Conservation (phyloP, 2,329 filamentous ascomycete genomes). For the Phoma sp. region DNA sequence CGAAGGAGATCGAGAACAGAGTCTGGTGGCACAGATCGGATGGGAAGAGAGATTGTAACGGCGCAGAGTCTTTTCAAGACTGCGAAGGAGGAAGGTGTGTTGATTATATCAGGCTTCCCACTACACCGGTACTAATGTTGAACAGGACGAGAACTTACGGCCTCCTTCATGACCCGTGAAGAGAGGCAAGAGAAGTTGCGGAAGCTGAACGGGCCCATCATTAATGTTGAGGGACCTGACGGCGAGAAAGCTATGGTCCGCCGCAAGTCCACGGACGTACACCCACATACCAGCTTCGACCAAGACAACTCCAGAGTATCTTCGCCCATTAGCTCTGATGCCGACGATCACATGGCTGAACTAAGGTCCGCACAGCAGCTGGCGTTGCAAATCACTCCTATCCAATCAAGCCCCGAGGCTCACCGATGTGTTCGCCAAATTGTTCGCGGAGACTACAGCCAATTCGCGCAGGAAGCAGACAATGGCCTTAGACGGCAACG, state of each 20-base stretch:
- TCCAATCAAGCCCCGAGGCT: conserved; percentile 76
- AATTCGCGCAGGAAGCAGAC: conserved; percentile 78
- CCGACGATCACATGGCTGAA: conserved; percentile 83
- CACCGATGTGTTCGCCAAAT: conserved; percentile 89
- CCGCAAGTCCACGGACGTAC: conserved; percentile 62
- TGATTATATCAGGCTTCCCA: too few species aligned
- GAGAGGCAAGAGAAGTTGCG: conserved; percentile 19
- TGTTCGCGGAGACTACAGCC: conserved; percentile 82
- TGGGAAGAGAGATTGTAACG: conserved; percentile 49
- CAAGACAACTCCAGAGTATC: conserved; percentile 65
- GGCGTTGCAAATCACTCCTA: conserved; percentile 78
- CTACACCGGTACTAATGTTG: conserved; percentile 16
- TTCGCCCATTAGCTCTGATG: conserved; percentile 79
- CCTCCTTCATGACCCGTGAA: conserved; percentile 63
- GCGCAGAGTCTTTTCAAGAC: conserved; percentile 73
- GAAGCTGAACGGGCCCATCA: conserved; percentile 72
- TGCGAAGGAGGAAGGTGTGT: conserved; percentile 79
- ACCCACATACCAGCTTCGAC: conserved; percentile 87
- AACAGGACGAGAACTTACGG: conserved; percentile 58
- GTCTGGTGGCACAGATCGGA: conserved; percentile 45
- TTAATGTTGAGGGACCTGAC: conserved; percentile 69
- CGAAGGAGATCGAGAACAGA: conserved; percentile 47
- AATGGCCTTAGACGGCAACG: conserved; percentile 80
- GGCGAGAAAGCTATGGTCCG: conserved; percentile 61
- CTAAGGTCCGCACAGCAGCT: conserved; percentile 89